Evolutionary conservation across 805 yeast genomes (phyloP).

Genomic region (Ogataea salicorniae): DNA sequence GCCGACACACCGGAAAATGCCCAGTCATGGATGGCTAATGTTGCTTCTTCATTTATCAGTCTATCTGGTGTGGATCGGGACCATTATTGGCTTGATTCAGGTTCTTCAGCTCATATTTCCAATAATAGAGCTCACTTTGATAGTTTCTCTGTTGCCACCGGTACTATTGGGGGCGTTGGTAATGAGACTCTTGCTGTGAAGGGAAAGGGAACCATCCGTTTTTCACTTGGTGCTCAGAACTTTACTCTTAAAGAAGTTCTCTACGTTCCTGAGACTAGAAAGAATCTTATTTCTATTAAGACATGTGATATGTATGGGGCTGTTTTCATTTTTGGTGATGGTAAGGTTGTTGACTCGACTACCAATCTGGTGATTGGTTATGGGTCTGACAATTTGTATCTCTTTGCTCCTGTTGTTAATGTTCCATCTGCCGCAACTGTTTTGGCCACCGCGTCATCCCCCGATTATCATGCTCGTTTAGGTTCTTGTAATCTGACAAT

Average conservation of each 20-base stretch:
- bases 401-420: too few relatives aligned
- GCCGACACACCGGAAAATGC: neutral
- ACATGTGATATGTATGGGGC: neutral
- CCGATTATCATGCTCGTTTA: too few relatives aligned
- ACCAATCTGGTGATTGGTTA: too few relatives aligned
- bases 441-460: too few relatives aligned
- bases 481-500: too few relatives aligned
- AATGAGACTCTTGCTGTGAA: neutral
- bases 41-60: neutral
- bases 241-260: neutral
- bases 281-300: neutral
- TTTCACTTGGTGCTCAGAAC: neutral
- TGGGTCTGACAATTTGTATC: too few relatives aligned
- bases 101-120: conserved; percentile 1
- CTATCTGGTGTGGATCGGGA: neutral
- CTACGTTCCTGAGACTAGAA: neutral
- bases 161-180: neutral
- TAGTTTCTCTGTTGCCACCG: neutral
- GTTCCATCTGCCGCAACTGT: too few relatives aligned
- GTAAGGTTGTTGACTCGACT: too few relatives aligned
- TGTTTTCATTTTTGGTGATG: neutral
- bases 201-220: neutral
- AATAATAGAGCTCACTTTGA: conserved; percentile 1
- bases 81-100: conserved; percentile 1
- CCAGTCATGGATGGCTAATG: neutral